phyloP scores from a whole-genome alignment of 2,329 filamentous ascomycete species.

The Exophiala spinifera region DNA sequence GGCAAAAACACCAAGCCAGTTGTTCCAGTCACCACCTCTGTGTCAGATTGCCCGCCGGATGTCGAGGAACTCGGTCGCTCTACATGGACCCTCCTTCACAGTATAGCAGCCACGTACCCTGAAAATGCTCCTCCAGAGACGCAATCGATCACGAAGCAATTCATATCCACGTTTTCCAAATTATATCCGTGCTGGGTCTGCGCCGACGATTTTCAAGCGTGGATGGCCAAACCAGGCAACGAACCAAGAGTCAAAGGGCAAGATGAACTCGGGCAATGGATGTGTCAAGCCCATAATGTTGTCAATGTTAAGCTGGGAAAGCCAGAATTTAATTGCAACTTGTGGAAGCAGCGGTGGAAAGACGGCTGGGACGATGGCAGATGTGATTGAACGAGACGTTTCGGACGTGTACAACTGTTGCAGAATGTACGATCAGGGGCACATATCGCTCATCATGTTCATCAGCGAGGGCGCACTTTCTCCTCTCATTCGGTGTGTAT shows the following conservation, averaged over 20 bases:
- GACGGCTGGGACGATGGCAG: constrained; percentile 74
- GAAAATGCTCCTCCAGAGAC: constrained; percentile 62
- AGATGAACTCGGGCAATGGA: constrained; percentile 47
- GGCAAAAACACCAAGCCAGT: constrained; percentile 26
- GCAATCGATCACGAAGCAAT: constrained; percentile 72
- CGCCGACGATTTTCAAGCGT: constrained; percentile 83
- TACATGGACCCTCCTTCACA: constrained; percentile 91
- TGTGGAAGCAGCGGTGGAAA: constrained; percentile 92
- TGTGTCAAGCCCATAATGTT: constrained; percentile 52
- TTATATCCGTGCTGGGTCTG: constrained; percentile 96
- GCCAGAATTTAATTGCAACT: constrained; percentile 79
- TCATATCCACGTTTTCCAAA: constrained; percentile 76
- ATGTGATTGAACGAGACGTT: constrained; percentile 50
- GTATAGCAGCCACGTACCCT: constrained; percentile 85
- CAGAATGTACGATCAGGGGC: constrained; percentile 1
- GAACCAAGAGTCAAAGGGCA: constrained; percentile 58
- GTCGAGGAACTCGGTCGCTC: constrained; percentile 81
- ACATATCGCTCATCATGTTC: too few relatives aligned
- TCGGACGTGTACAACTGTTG: not conserved
- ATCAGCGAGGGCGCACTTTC: constrained; percentile 17
- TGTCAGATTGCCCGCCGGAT: constrained; percentile 78
- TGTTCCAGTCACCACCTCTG: constrained; percentile 24
- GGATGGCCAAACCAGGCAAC: constrained; percentile 66
- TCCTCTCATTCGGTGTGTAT: constrained; percentile 7
- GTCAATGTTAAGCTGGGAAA: constrained; percentile 77